Percentiles rank a stretch among this genome's conserved stretches.
Evolutionary conservation across 2,329 filamentous ascomycete species (phyloP).

Genomic region (Alternaria arbusti): DNA sequence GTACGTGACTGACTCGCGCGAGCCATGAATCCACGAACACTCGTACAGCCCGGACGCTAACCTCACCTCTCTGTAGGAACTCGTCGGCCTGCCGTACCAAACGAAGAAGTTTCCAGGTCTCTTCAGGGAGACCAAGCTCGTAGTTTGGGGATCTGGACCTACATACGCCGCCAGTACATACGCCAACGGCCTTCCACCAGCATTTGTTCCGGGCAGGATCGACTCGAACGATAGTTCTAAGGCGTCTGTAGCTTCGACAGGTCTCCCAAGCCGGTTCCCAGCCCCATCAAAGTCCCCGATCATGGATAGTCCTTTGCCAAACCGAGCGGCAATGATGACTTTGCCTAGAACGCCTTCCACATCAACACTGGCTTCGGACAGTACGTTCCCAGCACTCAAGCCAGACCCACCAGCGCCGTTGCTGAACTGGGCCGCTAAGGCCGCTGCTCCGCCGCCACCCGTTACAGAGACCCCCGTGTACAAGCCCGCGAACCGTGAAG

Average conservation of each 20-base stretch:
- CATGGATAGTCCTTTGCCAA: conserved; percentile 28
- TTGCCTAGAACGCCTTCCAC: conserved; percentile 37
- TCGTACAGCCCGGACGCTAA: background rate
- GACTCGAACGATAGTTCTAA: conserved; percentile 8
- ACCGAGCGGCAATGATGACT: conserved; percentile 4
- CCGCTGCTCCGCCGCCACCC: conserved; percentile 45
- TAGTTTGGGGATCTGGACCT: conserved; percentile 4
- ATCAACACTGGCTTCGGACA: conserved; percentile 38
- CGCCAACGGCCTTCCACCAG: background rate
- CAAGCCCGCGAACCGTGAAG: conserved; percentile 36
- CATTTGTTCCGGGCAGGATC: background rate
- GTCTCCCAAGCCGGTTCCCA: conserved; percentile 37
- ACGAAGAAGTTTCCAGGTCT: conserved; percentile 59
- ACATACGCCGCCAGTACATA: background rate
- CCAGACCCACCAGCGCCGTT: background rate
- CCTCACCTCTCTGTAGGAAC: conserved; percentile 37
- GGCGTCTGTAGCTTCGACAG: conserved; percentile 26
- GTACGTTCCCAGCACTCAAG: conserved; percentile 11
- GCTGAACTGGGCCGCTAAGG: conserved; percentile 43
- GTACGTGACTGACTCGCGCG: background rate
- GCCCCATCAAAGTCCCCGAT: conserved; percentile 23
- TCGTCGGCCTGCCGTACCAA: conserved; percentile 58
- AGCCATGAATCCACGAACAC: no score
- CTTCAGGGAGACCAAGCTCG: conserved; percentile 61
- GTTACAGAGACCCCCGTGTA: conserved; percentile 22